Conservation (phyloP, 306 rosid species). For the Dryas octopetala region DNA sequence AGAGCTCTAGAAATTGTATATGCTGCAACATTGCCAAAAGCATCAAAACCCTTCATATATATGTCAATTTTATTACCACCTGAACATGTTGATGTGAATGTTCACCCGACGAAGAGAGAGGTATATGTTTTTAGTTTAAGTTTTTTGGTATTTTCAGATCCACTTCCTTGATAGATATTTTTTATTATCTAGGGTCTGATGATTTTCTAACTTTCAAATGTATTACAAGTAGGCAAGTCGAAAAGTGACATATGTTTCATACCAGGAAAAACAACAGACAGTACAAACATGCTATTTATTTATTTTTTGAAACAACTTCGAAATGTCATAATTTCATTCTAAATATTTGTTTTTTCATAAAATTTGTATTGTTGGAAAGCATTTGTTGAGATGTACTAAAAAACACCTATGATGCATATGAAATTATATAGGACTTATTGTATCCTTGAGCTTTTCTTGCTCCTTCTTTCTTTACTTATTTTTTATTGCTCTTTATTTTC, state of each 20-base stretch:
- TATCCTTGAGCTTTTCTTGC: neutral
- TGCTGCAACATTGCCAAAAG: slow-evolving; percentile 93
- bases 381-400: too few relatives aligned
- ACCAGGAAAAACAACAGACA: too few relatives aligned
- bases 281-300: too few relatives aligned
- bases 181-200: neutral
- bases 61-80: slow-evolving; percentile 78
- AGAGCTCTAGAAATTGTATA: slow-evolving; percentile 93
- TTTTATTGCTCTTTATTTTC: neutral
- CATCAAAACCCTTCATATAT: slow-evolving; percentile 86
- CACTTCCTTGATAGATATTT: neutral
- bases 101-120: slow-evolving; percentile 97
- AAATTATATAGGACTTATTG: too few relatives aligned
- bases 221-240: too few relatives aligned
- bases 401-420: too few relatives aligned
- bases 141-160: neutral
- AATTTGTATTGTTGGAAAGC: too few relatives aligned
- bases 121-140: slow-evolving; percentile 34
- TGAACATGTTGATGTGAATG: slow-evolving; percentile 86
- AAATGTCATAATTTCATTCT: too few relatives aligned
- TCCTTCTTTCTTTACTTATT: neutral
- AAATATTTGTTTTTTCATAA: too few relatives aligned
- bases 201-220: too few relatives aligned
- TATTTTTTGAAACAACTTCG: too few relatives aligned
- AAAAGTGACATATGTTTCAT: too few relatives aligned